phyloP scores from a whole-genome alignment of 306 rosid species.

The Prunus campanulata region DNA sequence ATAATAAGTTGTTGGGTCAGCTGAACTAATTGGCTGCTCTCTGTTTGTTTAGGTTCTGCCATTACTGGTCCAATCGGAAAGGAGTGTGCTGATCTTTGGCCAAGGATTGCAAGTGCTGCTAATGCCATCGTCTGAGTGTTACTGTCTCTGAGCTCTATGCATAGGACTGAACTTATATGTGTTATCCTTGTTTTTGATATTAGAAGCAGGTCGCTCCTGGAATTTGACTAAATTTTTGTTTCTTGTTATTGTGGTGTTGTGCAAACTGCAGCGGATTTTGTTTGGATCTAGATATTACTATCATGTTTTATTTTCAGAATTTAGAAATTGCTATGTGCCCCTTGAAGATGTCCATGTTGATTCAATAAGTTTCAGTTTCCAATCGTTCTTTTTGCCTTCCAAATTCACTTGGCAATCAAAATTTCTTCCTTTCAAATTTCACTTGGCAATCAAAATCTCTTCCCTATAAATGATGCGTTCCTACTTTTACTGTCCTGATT shows the following conservation, averaged over 20 bases:
- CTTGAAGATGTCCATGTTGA: neutral
- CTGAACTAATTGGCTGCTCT: neutral
- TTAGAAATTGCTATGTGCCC: neutral
- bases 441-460: neutral
- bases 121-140: slow-evolving; percentile 45
- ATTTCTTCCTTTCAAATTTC: too few relatives aligned
- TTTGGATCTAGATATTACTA: neutral
- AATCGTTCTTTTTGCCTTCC: too few relatives aligned
- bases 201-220: neutral
- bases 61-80: slow-evolving; percentile 59
- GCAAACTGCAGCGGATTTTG: neutral
- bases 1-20: neutral
- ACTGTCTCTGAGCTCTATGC: neutral
- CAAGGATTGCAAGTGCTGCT: slow-evolving; percentile 58
- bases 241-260: neutral
- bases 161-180: slow-evolving; percentile 1
- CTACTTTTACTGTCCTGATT: too few relatives aligned
- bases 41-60: slow-evolving; percentile 43
- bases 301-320: neutral
- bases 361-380: too few relatives aligned
- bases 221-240: slow-evolving; percentile 16
- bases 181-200: neutral
- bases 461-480: too few relatives aligned
- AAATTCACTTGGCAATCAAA: neutral
- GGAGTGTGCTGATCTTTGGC: slow-evolving; percentile 67